phyloP scores from a whole-genome alignment of 805 yeast genomes.

The Metschnikowia hibisci region DNA sequence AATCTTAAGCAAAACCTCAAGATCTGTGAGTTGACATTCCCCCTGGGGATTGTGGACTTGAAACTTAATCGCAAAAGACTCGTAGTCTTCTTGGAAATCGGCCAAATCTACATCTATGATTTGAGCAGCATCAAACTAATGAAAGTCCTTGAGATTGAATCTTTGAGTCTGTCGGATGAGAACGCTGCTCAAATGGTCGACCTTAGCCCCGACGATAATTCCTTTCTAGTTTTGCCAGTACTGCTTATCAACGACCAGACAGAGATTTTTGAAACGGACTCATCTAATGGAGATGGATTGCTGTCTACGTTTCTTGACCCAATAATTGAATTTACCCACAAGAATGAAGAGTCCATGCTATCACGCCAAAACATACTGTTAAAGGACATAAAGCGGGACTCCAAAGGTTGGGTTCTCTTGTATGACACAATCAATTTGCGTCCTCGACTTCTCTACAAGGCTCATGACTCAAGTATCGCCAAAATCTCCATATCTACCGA shows the following conservation, averaged over 20 bases:
- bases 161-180: slow-evolving; percentile 5
- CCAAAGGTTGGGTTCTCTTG: slow-evolving; percentile 37
- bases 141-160: slow-evolving; percentile 32
- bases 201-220: slow-evolving; percentile 32
- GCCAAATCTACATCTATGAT: slow-evolving; percentile 85
- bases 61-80: slow-evolving; percentile 79
- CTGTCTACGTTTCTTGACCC: background rate
- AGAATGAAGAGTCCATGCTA: slow-evolving; percentile 15
- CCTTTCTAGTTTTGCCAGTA: slow-evolving; percentile 35
- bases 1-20: slow-evolving; percentile 40
- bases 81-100: slow-evolving; percentile 65
- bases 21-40: slow-evolving; percentile 87
- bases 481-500: slow-evolving; percentile 28
- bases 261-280: slow-evolving; percentile 26
- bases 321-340: slow-evolving; percentile 25
- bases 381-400: slow-evolving; percentile 26
- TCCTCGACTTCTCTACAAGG: slow-evolving; percentile 34
- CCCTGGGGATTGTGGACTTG: slow-evolving; percentile 67
- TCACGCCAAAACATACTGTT: slow-evolving; percentile 19
- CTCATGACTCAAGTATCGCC: slow-evolving; percentile 37
- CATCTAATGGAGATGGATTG: background rate
- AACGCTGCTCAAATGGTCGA: slow-evolving; percentile 29
- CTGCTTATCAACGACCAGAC: slow-evolving; percentile 27
- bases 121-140: slow-evolving; percentile 83
- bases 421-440: slow-evolving; percentile 35